Percentiles rank a stretch among this genome's conserved stretches.
Evolutionary conservation across 192 early-diverging fungal genomes (phyloP).

Genomic region (Piromyces finnis): DNA sequence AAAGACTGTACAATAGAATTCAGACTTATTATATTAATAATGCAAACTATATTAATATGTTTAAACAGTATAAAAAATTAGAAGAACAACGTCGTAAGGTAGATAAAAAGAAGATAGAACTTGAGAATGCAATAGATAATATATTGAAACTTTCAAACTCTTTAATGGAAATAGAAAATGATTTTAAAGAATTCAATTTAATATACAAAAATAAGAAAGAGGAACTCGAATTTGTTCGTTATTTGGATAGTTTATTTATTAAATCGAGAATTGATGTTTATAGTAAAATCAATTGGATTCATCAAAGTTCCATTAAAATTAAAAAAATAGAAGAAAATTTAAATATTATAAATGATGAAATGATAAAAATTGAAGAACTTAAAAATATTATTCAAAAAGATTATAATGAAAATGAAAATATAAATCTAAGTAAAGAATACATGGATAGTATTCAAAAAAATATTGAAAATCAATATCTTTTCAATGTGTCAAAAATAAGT

Average conservation of each 20-base stretch:
- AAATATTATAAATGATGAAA: neutral
- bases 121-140: neutral
- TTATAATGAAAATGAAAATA: neutral
- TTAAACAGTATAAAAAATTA: neutral
- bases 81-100: neutral
- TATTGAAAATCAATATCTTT: neutral
- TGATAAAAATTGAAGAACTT: neutral
- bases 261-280: neutral
- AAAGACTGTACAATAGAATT: neutral
- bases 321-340: neutral
- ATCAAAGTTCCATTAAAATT: neutral
- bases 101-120: neutral
- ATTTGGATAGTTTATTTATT: neutral
- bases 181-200: neutral
- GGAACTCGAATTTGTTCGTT: neutral
- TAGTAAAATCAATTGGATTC: neutral
- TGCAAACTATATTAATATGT: neutral
- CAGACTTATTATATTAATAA: neutral
- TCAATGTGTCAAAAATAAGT: neutral
- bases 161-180: neutral
- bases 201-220: neutral
- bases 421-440: neutral
- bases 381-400: neutral
- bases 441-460: neutral
- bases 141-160: neutral